Evolutionary conservation across 768 basidiomycete species (phyloP).

Genomic region (Pleurotus platypus): DNA sequence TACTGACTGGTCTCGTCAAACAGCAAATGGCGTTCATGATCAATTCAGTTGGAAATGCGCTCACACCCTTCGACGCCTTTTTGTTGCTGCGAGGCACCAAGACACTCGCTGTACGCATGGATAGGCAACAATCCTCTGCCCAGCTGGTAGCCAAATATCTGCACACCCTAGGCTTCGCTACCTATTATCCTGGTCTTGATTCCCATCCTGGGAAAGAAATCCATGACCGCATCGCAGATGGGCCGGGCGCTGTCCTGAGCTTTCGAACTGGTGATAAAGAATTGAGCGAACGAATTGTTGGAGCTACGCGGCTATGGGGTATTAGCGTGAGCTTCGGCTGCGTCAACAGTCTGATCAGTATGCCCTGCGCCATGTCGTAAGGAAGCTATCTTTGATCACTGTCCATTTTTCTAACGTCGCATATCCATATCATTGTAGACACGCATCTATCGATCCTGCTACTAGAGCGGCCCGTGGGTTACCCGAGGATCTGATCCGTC

Average conservation of each 20-base stretch:
- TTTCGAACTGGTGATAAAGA: constrained; percentile 92
- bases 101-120: constrained; percentile 94
- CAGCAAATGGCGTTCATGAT: constrained; percentile 89
- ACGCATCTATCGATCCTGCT: constrained; percentile 95
- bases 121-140: constrained; percentile 84
- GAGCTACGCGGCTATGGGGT: constrained; percentile 90
- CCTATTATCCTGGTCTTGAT: constrained; percentile 88
- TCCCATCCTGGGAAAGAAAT: constrained; percentile 80
- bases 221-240: constrained; percentile 88
- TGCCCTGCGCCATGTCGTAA: constrained; percentile 99
- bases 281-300: constrained; percentile 90
- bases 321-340: constrained; percentile 98
- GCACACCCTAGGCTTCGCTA: constrained; percentile 77
- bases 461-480: constrained; percentile 94
- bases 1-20: constrained; percentile 6
- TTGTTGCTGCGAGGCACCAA: constrained; percentile 93
- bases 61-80: constrained; percentile 96
- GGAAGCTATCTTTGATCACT: constrained; percentile 33
- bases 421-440: constrained; percentile 42
- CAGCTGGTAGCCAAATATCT: constrained; percentile 86
- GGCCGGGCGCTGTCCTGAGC: constrained; percentile 90
- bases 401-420: constrained; percentile 9
- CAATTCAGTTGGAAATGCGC: constrained; percentile 90
- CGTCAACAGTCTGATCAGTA: constrained; percentile 96
- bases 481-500: constrained; percentile 96